Evolutionary conservation across 495 filamentous ascomycete genomes (phyloP).

Genomic region (Penicillium simplicissimum): DNA sequence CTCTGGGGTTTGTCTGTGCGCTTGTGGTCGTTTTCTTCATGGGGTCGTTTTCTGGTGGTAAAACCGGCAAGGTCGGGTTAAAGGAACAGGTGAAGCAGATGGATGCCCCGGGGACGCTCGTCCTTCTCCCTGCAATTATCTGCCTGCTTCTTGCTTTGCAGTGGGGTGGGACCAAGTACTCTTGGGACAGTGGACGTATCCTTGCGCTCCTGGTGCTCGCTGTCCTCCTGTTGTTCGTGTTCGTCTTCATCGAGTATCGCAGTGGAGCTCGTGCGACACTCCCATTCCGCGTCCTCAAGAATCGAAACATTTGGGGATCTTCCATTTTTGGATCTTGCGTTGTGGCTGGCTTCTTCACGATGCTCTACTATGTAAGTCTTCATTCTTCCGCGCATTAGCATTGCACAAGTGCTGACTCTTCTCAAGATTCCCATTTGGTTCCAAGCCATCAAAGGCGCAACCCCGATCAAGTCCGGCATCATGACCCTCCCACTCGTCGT

Average conservation of each 20-base stretch:
- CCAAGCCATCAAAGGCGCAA: constrained; percentile 35
- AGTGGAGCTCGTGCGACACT: constrained; percentile 28
- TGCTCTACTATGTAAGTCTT: constrained; percentile 25
- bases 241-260: constrained; percentile 20
- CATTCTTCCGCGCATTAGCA: background rate
- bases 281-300: constrained; percentile 44
- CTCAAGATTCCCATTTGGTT: constrained; percentile 40
- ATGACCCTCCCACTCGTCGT: constrained; percentile 32
- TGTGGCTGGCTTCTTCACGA: constrained; percentile 44
- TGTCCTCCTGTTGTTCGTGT: constrained; percentile 22
- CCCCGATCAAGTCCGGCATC: constrained; percentile 31
- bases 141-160: constrained; percentile 43
- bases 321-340: constrained; percentile 25
- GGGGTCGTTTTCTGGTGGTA: constrained; percentile 13
- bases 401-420: background rate
- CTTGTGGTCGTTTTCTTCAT: constrained; percentile 51
- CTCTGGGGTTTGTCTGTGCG: constrained; percentile 59
- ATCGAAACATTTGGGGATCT: constrained; percentile 51
- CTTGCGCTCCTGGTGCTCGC: constrained; percentile 36
- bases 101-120: constrained; percentile 30
- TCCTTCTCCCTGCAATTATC: constrained; percentile 35
- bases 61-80: background rate
- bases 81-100: constrained; percentile 29
- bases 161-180: constrained; percentile 40
- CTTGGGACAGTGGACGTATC: constrained; percentile 33